Conservation (phyloP, 495 filamentous ascomycete genomes). For the Parathielavia appendiculata region DNA sequence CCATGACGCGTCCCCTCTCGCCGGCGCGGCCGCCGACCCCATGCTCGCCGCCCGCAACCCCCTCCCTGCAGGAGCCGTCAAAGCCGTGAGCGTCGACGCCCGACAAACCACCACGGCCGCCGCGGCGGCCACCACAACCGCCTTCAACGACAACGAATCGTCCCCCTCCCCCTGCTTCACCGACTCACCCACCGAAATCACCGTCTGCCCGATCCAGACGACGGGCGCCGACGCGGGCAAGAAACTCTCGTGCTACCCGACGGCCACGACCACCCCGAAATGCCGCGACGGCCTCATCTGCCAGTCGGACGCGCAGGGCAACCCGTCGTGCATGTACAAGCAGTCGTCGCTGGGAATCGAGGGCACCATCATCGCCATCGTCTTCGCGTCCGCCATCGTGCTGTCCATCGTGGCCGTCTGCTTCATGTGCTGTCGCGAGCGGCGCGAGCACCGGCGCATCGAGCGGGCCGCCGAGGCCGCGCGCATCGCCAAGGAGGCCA, state of each 20-base stretch:
- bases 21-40: conserved; percentile 19
- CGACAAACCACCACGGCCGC: conserved; percentile 2
- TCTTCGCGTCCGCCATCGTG: conserved; percentile 35
- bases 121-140: conserved; percentile 8
- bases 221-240: conserved; percentile 31
- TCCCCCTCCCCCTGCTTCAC: conserved; percentile 38
- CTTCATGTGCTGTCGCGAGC: conserved; percentile 40
- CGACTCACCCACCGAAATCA: conserved; percentile 26
- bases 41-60: conserved; percentile 23
- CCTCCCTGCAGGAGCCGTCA: conserved; percentile 14
- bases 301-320: conserved; percentile 31
- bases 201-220: conserved; percentile 35
- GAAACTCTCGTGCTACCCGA: conserved; percentile 37
- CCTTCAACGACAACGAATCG: conserved; percentile 15
- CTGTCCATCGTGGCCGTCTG: conserved; percentile 31
- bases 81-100: conserved; percentile 1
- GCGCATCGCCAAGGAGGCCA: conserved; percentile 35
- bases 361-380: conserved; percentile 41
- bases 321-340: conserved; percentile 41
- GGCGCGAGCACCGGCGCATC: conserved; percentile 29
- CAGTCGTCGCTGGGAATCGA: conserved; percentile 31
- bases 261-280: conserved; percentile 26
- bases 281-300: conserved; percentile 47
- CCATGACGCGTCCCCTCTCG: conserved; percentile 11
- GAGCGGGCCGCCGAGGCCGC: conserved; percentile 33